Evolutionary conservation across 2,329 filamentous ascomycete species (phyloP), one percentile per base, ranked within the genome.

Genomic region (Ambrosiella xylebori): DNA sequence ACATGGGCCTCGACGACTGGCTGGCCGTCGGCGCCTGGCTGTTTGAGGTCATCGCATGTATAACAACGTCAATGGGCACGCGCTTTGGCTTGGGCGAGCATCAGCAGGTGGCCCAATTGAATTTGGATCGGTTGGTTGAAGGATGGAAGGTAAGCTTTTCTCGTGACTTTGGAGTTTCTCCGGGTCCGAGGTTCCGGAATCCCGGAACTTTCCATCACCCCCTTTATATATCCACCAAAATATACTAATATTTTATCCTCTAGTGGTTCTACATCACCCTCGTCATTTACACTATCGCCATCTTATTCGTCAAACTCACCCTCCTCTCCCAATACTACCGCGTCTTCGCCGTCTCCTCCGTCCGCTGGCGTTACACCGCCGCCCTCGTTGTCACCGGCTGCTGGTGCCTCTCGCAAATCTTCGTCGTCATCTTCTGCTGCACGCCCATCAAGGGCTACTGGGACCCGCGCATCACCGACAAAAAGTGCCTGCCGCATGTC

Each of bases 271-370:
- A 65, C 39, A 61, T 63, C 45, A 58, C 40, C 37, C 64, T 68
- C 35, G 60, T 68, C 17, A 58, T 62, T 45, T 69, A 69, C 61
- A 69, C 68, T 47, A 39, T 67, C 54, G 65, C 62, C 38, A 65
- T 66, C 62, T 67, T 68, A 56, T 62, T 68, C 13, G 64, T 66
- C 56, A 69, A 69, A 49, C 61, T 68, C 1, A 65, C 65, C 6
- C 66, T 69, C 56, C 61, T 68, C n/a, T 61, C 67, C 53, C 67
- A 68, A 56, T 69, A 68, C 58, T 65, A 65, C 53, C 66, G 66
- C 38, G 66, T 69, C 51, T 69, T 69, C 54, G 61, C 64, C 13
- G 60, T 61, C 11, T 45, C 45, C 2, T 36, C 38, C 0, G 58
- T 66, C 6, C 64, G 64, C n/a, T 60, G 57, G 52, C 56, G 66